phyloP scores from a whole-genome alignment of 352 stramenopile genomes.

The Globisporangium perplexum region DNA sequence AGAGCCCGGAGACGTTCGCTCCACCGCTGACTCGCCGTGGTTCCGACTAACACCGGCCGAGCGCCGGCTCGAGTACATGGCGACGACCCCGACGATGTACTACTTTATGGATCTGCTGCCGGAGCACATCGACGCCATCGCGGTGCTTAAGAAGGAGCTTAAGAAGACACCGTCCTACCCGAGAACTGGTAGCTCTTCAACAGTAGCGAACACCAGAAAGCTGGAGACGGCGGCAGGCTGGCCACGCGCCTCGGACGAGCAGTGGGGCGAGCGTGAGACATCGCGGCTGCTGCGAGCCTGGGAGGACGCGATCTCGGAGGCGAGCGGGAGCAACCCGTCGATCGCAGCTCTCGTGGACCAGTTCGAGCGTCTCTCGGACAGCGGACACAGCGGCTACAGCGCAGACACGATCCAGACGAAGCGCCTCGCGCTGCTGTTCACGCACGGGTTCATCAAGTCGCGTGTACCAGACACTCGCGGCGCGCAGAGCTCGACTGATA shows the following conservation, averaged over 20 bases:
- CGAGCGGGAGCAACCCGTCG: too few species aligned
- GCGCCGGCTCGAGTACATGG: background rate
- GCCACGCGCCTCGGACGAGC: background rate
- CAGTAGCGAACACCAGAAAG: too few species aligned
- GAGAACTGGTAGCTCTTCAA: too few species aligned
- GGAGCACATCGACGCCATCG: background rate
- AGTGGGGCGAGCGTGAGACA: background rate
- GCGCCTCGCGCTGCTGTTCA: background rate
- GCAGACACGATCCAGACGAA: background rate
- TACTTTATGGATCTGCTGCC: background rate
- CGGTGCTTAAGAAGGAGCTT: background rate
- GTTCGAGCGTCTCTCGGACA: background rate
- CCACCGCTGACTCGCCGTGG: background rate
- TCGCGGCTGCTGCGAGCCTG: background rate
- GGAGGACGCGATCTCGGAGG: background rate
- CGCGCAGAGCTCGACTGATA: too few species aligned
- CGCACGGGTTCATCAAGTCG: background rate
- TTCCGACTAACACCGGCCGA: background rate
- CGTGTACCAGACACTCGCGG: too few species aligned
- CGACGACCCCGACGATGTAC: background rate
- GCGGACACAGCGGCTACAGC: background rate
- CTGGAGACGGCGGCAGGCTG: background rate
- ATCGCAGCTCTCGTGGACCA: background rate
- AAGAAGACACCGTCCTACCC: too few species aligned
- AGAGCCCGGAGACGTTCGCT: background rate